phyloP scores from a whole-genome alignment of 768 basidiomycete genomes.

The Amanita molliuscula region DNA sequence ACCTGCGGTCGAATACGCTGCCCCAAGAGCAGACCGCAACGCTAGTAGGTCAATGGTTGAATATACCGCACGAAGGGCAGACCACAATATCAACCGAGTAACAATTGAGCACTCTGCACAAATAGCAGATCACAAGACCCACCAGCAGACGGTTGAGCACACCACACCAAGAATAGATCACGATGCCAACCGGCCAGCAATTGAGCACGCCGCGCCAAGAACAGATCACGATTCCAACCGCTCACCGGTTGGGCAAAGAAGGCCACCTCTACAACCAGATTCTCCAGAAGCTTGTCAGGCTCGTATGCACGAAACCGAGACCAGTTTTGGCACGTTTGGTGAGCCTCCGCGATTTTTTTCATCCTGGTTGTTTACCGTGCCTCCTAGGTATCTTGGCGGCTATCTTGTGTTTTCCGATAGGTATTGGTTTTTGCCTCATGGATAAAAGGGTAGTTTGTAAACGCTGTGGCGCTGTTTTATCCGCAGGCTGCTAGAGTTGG shows the following conservation, averaged over 20 bases:
- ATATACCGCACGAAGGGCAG: no score
- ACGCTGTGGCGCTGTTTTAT: conserved; percentile 36
- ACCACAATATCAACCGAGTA: no score
- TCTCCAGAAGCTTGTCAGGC: conserved; percentile 80
- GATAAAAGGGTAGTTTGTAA: conserved; percentile 61
- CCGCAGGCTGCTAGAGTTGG: conserved; percentile 32
- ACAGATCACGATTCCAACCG: no score
- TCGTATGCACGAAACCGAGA: conserved; percentile 51
- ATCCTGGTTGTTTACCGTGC: conserved; percentile 5
- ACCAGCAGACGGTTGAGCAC: no score
- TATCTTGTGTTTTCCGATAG: conserved; percentile 79
- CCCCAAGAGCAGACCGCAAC: no score
- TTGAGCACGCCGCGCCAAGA: no score
- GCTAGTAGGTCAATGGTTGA: no score
- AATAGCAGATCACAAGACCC: no score
- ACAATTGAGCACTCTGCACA: no score
- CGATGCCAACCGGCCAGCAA: no score
- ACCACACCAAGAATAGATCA: no score
- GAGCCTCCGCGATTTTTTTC: conserved; percentile 14
- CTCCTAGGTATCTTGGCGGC: conserved; percentile 65
- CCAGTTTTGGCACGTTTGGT: conserved; percentile 67
- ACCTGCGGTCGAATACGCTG: no score
- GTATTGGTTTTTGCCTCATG: conserved; percentile 66
- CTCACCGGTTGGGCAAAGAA: conserved; percentile 25
- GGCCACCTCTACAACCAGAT: conserved; percentile 60